Evolutionary conservation across 192 early-diverging fungal species (phyloP), one percentile per base, ranked within the genome.

Genomic region (Jimgerdemannia lactiflua): DNA sequence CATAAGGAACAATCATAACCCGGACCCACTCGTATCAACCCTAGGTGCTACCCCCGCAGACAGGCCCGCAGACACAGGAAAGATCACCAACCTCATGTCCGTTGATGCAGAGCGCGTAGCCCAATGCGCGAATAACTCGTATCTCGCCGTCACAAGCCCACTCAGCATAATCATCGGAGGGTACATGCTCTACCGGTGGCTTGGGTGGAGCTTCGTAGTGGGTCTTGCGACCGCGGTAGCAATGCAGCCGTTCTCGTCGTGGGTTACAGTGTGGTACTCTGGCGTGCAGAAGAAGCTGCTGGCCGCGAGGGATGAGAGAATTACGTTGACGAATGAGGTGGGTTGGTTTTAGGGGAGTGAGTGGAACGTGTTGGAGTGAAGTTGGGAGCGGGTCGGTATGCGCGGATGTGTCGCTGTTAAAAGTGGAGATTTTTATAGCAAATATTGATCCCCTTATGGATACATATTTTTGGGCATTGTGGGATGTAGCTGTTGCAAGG

Each of bases 151-250:
- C 75, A 84, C 82, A 6, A 78, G 84, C 9, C 92, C 92, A 3
- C 86, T 90, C 41, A 85, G 87, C 67, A 82, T 95, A 18, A 49
- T 82, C 3, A 79, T 96, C 8, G 93, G 93, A 17, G 77, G 92
- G 3, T 72, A 86, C 69, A 91, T 90, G 75, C 82, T 99, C 43
- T 90, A 95, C 75, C 71, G 76, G 20, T 81, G 97, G 20, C 83
- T 99, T 64, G 97, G 96, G 1, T 78, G 80, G 6, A 87, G 95
- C 4, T 91, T 94, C 18, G 75, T 98, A 17, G 90, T 93, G 40
- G 96, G 95, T 0, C 72, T 99, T 18, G 79, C 81, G 0, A 84
- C 94, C n/a, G 92, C 95, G 68, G 77, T 89, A 0, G 71, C 94
- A 10, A 85, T 88, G 64, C 85, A 90, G n/a, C 92, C 91, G 69